phyloP scores from a whole-genome alignment of 2,329 filamentous ascomycete genomes.

The Cladophialophora yegresii region DNA sequence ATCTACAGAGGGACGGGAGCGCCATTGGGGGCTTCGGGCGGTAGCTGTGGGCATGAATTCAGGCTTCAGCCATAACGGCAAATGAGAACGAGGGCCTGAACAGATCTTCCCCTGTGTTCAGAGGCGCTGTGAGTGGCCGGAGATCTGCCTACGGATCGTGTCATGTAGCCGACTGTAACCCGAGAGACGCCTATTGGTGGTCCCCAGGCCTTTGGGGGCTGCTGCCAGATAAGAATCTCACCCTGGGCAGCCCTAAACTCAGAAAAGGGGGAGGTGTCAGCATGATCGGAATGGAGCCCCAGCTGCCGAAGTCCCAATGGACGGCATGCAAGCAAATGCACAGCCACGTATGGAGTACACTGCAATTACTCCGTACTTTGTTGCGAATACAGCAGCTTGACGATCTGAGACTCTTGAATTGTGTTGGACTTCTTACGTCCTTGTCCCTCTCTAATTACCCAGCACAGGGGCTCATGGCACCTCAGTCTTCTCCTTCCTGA shows the following conservation, averaged over 20 bases:
- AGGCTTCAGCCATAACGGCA: slow-evolving; percentile 7
- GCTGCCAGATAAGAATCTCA: neutral
- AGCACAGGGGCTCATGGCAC: neutral
- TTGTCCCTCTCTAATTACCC: neutral
- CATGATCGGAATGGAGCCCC: neutral
- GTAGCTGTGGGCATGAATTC: neutral
- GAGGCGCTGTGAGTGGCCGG: neutral
- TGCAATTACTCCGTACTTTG: no score
- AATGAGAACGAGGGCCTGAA: neutral
- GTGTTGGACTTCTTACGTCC: slow-evolving; percentile 1
- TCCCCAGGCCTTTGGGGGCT: neutral
- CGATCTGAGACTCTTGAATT: neutral
- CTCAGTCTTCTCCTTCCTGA: neutral
- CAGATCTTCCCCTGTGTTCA: neutral
- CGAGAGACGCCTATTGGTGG: neutral
- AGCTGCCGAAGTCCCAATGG: neutral
- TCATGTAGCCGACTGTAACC: neutral
- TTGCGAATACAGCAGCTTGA: neutral
- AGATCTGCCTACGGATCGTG: neutral
- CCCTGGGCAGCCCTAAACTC: neutral
- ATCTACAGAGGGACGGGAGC: neutral
- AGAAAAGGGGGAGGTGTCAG: neutral
- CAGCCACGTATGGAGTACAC: neutral
- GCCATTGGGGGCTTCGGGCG: neutral
- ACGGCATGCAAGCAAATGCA: neutral